These are phyloP conservation scores for Phytophthora citrophthora DNA, from an alignment of 352 stramenopile species.

Conservation along the genomic window DNA sequence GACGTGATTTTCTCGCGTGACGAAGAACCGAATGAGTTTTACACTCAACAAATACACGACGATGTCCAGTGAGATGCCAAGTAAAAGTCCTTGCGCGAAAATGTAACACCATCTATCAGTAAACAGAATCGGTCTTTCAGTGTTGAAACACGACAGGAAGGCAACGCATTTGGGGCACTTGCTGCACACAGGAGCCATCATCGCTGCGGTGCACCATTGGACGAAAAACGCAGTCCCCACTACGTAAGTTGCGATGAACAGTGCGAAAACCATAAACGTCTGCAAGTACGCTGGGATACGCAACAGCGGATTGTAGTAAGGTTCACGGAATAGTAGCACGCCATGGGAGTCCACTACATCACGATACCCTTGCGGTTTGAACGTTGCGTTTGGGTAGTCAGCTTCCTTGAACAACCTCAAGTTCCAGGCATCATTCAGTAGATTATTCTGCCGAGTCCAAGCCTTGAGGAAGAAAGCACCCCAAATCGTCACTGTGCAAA, in stretches of 20 bases:
- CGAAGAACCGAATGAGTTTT: conserved; percentile 85
- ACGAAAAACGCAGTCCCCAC: conserved; percentile 87
- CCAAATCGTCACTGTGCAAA: conserved; percentile 78
- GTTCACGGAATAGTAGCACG: conserved; percentile 76
- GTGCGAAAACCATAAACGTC: conserved; percentile 78
- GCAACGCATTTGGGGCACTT: conserved; percentile 75
- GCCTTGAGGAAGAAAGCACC: conserved; percentile 79
- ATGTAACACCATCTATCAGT: conserved; percentile 86
- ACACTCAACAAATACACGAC: conserved; percentile 87
- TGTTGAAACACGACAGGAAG: conserved; percentile 87
- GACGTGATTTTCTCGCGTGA: conserved; percentile 83
- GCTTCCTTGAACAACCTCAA: conserved; percentile 86
- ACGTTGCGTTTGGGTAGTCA: conserved; percentile 83
- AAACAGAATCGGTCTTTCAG: conserved; percentile 71
- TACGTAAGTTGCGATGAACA: conserved; percentile 85
- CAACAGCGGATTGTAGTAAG: conserved; percentile 82
- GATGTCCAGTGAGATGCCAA: conserved; percentile 85
- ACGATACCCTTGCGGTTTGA: conserved; percentile 75
- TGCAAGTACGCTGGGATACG: conserved; percentile 84
- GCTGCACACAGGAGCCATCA: conserved; percentile 84
- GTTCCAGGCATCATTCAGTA: conserved; percentile 87
- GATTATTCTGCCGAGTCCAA: conserved; percentile 80
- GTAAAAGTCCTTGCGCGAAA: conserved; percentile 78
- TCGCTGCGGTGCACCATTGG: conserved; percentile 87
- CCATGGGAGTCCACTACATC: conserved; percentile 82